Conservation (phyloP, 225 moss, liverwort and hornwort genomes). For the Bryum argenteum region DNA sequence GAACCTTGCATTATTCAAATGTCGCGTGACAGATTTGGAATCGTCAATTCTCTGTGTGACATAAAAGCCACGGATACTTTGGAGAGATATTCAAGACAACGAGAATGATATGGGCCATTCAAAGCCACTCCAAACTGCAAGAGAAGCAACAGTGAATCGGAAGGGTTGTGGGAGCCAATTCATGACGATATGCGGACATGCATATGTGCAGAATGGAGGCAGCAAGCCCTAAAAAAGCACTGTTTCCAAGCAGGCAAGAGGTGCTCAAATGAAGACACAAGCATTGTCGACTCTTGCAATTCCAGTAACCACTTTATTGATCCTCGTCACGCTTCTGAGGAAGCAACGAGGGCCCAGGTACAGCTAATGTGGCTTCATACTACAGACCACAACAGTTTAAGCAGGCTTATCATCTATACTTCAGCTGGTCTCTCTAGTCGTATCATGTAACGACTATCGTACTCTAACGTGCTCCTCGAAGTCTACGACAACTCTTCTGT, state of each 20-base stretch:
- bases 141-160: conserved; percentile 19
- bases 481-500: conserved; percentile 23
- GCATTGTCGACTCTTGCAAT: conserved; percentile 45
- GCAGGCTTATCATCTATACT: conserved; percentile 28
- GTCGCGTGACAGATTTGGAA: neutral
- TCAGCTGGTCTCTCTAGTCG: conserved; percentile 23
- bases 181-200: conserved; percentile 26
- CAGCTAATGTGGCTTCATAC: conserved; percentile 41
- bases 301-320: conserved; percentile 59
- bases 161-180: conserved; percentile 26
- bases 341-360: conserved; percentile 52
- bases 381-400: conserved; percentile 31
- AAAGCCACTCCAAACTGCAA: conserved; percentile 31
- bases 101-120: conserved; percentile 22
- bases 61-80: conserved; percentile 2
- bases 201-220: conserved; percentile 36
- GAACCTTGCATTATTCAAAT: conserved; percentile 13
- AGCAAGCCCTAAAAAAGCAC: conserved; percentile 29
- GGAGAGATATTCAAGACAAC: conserved; percentile 12
- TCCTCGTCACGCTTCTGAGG: conserved; percentile 47
- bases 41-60: conserved; percentile 5
- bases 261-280: conserved; percentile 33
- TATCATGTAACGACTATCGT: conserved; percentile 26
- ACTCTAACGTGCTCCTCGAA: conserved; percentile 18
- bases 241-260: conserved; percentile 37